These are phyloP conservation scores for Oryza brachyantha DNA, from an alignment of 176 grass and related monocot genomes.

Conservation along the genomic window DNA sequence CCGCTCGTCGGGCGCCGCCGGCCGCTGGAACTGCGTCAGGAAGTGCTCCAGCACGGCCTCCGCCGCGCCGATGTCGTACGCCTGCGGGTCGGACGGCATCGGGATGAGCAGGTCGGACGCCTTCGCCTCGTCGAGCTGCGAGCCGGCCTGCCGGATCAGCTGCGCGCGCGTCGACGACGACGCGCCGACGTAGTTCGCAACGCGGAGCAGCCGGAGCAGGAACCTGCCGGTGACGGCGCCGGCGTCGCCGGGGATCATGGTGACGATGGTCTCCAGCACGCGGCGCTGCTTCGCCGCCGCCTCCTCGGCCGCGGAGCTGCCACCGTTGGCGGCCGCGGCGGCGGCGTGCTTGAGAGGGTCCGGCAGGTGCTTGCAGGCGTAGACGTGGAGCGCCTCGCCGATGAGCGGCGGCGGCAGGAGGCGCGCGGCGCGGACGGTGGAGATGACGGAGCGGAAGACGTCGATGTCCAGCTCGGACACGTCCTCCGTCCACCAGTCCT, in stretches of 20 bases:
- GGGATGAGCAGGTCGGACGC: conserved; percentile 70
- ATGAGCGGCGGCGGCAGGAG: conserved; percentile 68
- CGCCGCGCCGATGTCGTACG: conserved; percentile 62
- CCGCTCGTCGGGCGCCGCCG: conserved; percentile 35
- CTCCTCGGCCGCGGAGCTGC: conserved; percentile 42
- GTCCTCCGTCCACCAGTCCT: conserved; percentile 99
- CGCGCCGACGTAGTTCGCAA: conserved; percentile 62
- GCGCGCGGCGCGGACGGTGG: conserved; percentile 65
- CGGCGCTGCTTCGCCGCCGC: conserved; percentile 53
- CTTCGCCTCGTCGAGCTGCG: conserved; percentile 65
- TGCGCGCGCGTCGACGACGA: conserved; percentile 83
- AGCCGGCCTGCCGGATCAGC: conserved; percentile 62
- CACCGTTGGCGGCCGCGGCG: neutral
- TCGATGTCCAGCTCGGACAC: conserved; percentile 88
- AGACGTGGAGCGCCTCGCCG: conserved; percentile 95
- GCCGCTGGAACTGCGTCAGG: conserved; percentile 53
- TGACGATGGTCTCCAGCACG: conserved; percentile 75
- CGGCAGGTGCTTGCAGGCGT: conserved; percentile 77
- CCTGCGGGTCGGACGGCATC: conserved; percentile 35
- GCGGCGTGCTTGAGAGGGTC: conserved; percentile 33
- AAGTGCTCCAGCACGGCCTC: conserved; percentile 78
- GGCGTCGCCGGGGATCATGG: conserved; percentile 64
- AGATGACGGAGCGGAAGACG: conserved; percentile 74
- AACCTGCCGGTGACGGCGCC: conserved; percentile 70
- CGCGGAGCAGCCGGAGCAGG: conserved; percentile 72